Conservation (phyloP, 768 basidiomycete species). For the Kockovaella imperatae region DNA sequence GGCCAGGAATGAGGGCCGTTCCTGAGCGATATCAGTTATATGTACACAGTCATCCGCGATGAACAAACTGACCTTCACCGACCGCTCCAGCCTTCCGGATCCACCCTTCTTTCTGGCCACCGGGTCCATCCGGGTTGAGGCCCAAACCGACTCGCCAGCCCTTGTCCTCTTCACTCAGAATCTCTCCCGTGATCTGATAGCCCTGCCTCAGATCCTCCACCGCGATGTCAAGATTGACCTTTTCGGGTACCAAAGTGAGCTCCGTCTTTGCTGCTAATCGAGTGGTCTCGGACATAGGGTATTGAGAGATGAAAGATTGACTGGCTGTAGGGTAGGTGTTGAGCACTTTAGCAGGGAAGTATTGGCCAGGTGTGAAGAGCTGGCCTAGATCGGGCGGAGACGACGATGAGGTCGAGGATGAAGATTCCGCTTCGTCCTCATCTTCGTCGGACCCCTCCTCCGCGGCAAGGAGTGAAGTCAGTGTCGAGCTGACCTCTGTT, state of each 20-base stretch:
- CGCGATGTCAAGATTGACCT: slow-evolving; percentile 71
- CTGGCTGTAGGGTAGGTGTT: slow-evolving; percentile 62
- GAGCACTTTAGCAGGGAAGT: slow-evolving; percentile 68
- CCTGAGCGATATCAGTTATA: slow-evolving; percentile 13
- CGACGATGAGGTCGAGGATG: slow-evolving; percentile 3
- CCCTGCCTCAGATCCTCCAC: slow-evolving; percentile 62
- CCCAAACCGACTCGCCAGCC: slow-evolving; percentile 87
- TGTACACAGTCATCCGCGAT: background rate
- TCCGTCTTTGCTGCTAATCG: slow-evolving; percentile 53
- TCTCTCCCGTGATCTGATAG: slow-evolving; percentile 55
- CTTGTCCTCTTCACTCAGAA: slow-evolving; percentile 85
- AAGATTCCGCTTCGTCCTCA: slow-evolving; percentile 49
- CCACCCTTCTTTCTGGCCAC: slow-evolving; percentile 65
- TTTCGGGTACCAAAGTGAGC: slow-evolving; percentile 70
- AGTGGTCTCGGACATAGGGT: slow-evolving; percentile 38
- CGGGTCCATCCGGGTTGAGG: slow-evolving; percentile 46
- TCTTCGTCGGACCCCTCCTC: slow-evolving; percentile 52
- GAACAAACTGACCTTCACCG: background rate
- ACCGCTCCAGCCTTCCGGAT: slow-evolving; percentile 41
- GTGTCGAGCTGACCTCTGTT: slow-evolving; percentile 74
- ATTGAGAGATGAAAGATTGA: slow-evolving; percentile 37
- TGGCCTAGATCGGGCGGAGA: slow-evolving; percentile 59
- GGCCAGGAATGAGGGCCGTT: slow-evolving; percentile 55
- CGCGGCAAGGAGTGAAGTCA: slow-evolving; percentile 64
- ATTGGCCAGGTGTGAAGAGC: slow-evolving; percentile 78